Percentiles rank a stretch among this genome's conserved stretches.
Conservation (phyloP, 2,329 filamentous ascomycete genomes). For the Aspergillus sp. region DNA sequence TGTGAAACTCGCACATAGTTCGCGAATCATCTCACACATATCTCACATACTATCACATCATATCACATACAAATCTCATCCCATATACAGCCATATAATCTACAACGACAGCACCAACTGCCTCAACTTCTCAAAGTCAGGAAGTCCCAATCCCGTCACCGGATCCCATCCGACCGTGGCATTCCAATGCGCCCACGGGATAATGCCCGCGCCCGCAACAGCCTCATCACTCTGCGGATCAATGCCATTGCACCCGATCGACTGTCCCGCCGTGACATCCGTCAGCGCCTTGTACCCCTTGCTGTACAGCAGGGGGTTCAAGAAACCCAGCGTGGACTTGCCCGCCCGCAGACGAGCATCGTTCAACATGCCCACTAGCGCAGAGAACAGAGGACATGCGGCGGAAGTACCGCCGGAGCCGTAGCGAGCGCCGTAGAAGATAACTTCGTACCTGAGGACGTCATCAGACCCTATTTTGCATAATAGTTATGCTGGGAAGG, state of each 20-base stretch:
- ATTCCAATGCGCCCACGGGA: slow-evolving; percentile 31
- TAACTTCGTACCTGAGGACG: slow-evolving; percentile 14
- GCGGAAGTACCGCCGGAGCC: slow-evolving; percentile 30
- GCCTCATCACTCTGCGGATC: slow-evolving; percentile 30
- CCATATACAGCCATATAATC: not conserved
- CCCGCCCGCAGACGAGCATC: slow-evolving; percentile 33
- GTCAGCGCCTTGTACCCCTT: slow-evolving; percentile 51
- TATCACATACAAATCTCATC: not conserved
- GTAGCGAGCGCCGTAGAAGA: slow-evolving; percentile 14
- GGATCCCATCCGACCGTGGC: slow-evolving; percentile 44
- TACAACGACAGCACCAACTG: not conserved
- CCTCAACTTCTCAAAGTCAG: slow-evolving; percentile 15
- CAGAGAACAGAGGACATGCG: slow-evolving; percentile 59
- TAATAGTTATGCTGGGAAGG: too few species aligned
- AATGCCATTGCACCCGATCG: slow-evolving; percentile 36
- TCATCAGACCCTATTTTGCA: too few species aligned
- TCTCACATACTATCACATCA: not conserved
- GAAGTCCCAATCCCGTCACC: slow-evolving; percentile 42
- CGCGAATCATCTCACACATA: not conserved
- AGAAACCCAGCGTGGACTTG: slow-evolving; percentile 54
- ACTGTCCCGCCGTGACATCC: slow-evolving; percentile 44
- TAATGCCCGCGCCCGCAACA: slow-evolving; percentile 24
- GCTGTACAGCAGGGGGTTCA: slow-evolving; percentile 60
- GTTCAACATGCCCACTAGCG: slow-evolving; percentile 46
- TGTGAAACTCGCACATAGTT: too few species aligned